Evolutionary conservation across 2,329 filamentous ascomycete genomes (phyloP), one percentile per base, ranked within the genome.

Genomic region (Blastomyces parvus): DNA sequence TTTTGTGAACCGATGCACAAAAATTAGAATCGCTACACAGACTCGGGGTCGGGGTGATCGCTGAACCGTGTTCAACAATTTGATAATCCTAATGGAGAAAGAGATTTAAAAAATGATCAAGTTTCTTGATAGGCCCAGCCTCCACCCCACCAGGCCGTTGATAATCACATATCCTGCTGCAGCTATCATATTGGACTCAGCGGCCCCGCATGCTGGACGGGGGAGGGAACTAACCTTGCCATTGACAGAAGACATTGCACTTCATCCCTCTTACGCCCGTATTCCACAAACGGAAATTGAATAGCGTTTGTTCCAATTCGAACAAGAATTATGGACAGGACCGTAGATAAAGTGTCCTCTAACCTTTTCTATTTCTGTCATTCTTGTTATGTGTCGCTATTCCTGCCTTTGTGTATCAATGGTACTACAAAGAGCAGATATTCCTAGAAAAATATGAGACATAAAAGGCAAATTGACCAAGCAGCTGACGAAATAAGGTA

Each of bases 11-110:
- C 38, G 38, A 11, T 22, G 19, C 36, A 44, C 38, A 3, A 42
- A 44, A 38, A 38, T 30, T 19, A 40, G 44, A 59, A 44, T 38
- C n/a, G 56, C n/a, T 42, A 27, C 56, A 42, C 13, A 7, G 22
- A 17, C 52, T 55, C 30, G 30, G 19, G 52, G 27, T 30, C 27
- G 27, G 27, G 27, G 52, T 38, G 52, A 33, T 53, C 17, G 17
- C 50, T 17, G 36, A 14, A n/a, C 2, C 14, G n/a, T 44, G 36
- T 59, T 25, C 56, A 59, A 11, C 40, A 13, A 59, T 38, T 59
- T 14, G 56, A 59, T 59, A 59, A 30, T 42, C 56, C 38, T 27
- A 59, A 59, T 59, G 9, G 33, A 59, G 56, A 59, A 42, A 59
- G 56, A 22, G 56, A 59, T 59, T 25, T 11, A 40, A 59, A 30